These are phyloP conservation scores for Linum trigynum DNA, from an alignment of 345 rosid genomes.

Conservation along the genomic window DNA sequence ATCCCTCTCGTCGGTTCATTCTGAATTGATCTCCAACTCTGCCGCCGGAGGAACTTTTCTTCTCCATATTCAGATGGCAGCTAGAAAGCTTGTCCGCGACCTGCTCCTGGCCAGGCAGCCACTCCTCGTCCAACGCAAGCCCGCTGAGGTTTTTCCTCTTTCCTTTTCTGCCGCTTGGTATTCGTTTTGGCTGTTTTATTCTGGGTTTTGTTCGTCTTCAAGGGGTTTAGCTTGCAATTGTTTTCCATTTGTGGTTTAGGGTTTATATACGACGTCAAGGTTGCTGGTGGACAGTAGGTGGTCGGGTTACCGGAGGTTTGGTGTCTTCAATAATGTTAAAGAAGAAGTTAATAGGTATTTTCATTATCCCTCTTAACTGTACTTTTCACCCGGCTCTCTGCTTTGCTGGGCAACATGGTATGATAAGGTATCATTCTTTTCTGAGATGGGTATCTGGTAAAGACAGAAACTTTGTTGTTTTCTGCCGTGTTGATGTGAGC, in stretches of 20 bases:
- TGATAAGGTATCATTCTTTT: background rate
- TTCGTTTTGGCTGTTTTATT: background rate
- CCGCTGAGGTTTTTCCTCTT: constrained; percentile 33
- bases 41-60: background rate
- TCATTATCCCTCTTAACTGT: background rate
- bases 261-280: constrained; percentile 30
- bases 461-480: background rate
- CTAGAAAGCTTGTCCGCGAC: constrained; percentile 70
- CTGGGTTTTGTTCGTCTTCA: background rate
- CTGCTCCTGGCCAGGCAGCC: constrained; percentile 42
- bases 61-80: constrained; percentile 38
- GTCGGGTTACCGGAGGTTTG: constrained; percentile 40
- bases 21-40: background rate
- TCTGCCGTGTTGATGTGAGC: background rate
- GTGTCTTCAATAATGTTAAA: constrained; percentile 64
- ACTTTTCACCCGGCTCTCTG: too few relatives aligned
- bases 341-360: constrained; percentile 62
- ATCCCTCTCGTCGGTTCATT: background rate
- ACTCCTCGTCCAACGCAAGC: constrained; percentile 25
- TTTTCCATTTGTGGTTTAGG: constrained; percentile 26
- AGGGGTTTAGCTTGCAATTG: background rate
- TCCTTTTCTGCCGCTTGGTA: background rate
- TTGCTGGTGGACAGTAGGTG: constrained; percentile 28
- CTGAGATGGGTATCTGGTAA: background rate
- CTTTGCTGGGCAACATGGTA: background rate